Percentiles rank a stretch among this genome's conserved stretches.
phyloP scores from a whole-genome alignment of 1,139 yeast species.

The Pichia inconspicua region DNA sequence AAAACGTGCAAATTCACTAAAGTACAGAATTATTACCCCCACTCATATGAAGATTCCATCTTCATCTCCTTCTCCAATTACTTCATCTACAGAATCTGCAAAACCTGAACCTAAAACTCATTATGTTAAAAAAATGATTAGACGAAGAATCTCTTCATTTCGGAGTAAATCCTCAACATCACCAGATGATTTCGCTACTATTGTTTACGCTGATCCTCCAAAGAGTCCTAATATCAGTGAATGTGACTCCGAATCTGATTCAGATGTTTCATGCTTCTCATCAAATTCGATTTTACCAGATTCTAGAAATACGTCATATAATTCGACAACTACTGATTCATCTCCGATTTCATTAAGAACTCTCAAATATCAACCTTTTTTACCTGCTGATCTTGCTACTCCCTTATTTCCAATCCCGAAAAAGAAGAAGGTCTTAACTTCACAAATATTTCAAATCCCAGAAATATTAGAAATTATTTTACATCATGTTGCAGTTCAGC shows the following conservation, averaged over 20 bases:
- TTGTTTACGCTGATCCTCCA: constrained; percentile 3
- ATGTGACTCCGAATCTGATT: constrained; percentile 2
- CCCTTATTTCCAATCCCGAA: neutral
- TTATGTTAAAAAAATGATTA: neutral
- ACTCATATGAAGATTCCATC: constrained; percentile 10
- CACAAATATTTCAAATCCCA: constrained; percentile 59
- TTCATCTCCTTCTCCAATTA: neutral
- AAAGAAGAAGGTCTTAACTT: neutral
- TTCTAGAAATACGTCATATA: constrained; percentile 7
- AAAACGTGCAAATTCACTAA: constrained; percentile 23
- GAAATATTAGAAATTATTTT: constrained; percentile 64
- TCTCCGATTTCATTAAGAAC: constrained; percentile 9
- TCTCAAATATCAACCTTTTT: neutral
- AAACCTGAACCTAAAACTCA: neutral
- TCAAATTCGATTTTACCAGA: neutral
- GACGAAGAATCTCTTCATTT: neutral
- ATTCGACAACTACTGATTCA: constrained; percentile 8
- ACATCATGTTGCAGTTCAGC: constrained; percentile 50
- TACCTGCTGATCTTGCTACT: neutral
- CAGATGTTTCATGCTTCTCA: constrained; percentile 8
- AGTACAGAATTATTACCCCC: constrained; percentile 20
- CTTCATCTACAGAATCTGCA: constrained; percentile 2
- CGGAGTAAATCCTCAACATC: neutral
- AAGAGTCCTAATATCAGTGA: constrained; percentile 4
- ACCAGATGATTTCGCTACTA: neutral